These are phyloP conservation scores for Litsea cubeba DNA, from an alignment of 164 flowering plant genomes.

Conservation along the genomic window DNA sequence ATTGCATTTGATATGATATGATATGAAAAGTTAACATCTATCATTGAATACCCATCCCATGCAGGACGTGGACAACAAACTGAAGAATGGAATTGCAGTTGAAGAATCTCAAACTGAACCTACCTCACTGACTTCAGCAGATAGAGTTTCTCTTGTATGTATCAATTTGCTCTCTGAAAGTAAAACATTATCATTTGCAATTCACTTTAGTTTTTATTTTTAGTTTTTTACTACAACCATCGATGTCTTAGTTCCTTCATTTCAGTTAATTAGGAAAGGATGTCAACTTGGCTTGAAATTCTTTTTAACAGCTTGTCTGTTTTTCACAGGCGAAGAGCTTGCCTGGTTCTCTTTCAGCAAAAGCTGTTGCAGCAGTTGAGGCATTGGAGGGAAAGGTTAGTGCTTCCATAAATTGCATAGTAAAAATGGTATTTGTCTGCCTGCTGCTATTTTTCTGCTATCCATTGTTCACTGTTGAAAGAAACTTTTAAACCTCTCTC, in stretches of 20 bases:
- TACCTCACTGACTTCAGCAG: conserved; percentile 47
- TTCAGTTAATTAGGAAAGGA: not conserved
- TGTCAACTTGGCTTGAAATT: not conserved
- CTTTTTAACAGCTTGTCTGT: conserved; percentile 1
- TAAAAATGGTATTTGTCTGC: too few relatives aligned
- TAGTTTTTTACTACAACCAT: not conserved
- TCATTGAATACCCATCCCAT: conserved; percentile 4
- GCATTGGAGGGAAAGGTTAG: conserved; percentile 92
- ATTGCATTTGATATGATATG: not conserved
- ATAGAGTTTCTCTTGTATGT: conserved; percentile 69
- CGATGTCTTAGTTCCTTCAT: not conserved
- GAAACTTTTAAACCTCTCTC: too few relatives aligned
- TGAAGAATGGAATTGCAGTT: conserved; percentile 78
- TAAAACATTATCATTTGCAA: conserved; percentile 6
- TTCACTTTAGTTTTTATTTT: not conserved
- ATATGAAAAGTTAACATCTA: not conserved
- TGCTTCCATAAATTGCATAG: not conserved
- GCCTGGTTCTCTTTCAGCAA: conserved; percentile 61
- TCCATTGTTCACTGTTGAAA: too few relatives aligned
- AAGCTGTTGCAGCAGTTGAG: conserved; percentile 60
- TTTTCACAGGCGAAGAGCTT: conserved; percentile 67
- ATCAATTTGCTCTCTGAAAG: conserved; percentile 7
- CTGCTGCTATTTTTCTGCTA: too few relatives aligned
- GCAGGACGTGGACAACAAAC: conserved; percentile 73
- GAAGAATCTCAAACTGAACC: conserved; percentile 56